These are phyloP conservation scores for Pleurotus eryngii DNA, from an alignment of 768 basidiomycete species.

Conservation along the genomic window DNA sequence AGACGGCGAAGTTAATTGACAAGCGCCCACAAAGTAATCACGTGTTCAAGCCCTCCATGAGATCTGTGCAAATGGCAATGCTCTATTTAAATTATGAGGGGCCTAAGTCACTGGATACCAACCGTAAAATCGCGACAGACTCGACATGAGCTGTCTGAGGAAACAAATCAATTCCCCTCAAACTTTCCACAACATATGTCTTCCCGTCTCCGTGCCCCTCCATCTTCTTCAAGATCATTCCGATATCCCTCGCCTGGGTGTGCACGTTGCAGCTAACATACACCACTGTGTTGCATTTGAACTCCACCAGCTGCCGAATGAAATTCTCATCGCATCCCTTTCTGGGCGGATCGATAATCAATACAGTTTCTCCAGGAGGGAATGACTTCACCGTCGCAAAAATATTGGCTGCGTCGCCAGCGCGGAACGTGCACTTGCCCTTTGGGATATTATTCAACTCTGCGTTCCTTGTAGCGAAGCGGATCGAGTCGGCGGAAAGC, in stretches of 20 bases:
- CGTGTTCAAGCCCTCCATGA: too few relatives aligned
- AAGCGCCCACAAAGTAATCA: too few relatives aligned
- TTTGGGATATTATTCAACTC: slow-evolving; percentile 54
- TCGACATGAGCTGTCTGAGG: slow-evolving; percentile 97
- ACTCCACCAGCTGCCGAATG: slow-evolving; percentile 69
- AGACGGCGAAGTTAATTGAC: too few relatives aligned
- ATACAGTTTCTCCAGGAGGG: slow-evolving; percentile 60
- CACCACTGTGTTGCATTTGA: slow-evolving; percentile 67
- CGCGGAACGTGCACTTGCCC: slow-evolving; percentile 62
- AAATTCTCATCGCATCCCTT: slow-evolving; percentile 89
- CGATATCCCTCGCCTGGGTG: slow-evolving; percentile 87
- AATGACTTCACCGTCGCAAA: slow-evolving; percentile 67
- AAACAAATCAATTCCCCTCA: slow-evolving; percentile 92
- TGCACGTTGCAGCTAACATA: slow-evolving; percentile 97
- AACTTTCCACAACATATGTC: slow-evolving; percentile 75
- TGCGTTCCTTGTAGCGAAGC: slow-evolving; percentile 64
- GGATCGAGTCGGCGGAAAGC: slow-evolving; percentile 71
- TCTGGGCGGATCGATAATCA: slow-evolving; percentile 88
- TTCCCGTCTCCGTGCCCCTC: slow-evolving; percentile 32
- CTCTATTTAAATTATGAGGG: too few relatives aligned
- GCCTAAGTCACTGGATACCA: slow-evolving; percentile 18
- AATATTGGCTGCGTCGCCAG: slow-evolving; percentile 86
- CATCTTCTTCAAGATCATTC: slow-evolving; percentile 55
- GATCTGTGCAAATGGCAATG: too few relatives aligned
- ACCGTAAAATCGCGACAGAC: slow-evolving; percentile 65